Evolutionary conservation across 164 flowering plant genomes (phyloP).

Genomic region (Vitis rupestris): DNA sequence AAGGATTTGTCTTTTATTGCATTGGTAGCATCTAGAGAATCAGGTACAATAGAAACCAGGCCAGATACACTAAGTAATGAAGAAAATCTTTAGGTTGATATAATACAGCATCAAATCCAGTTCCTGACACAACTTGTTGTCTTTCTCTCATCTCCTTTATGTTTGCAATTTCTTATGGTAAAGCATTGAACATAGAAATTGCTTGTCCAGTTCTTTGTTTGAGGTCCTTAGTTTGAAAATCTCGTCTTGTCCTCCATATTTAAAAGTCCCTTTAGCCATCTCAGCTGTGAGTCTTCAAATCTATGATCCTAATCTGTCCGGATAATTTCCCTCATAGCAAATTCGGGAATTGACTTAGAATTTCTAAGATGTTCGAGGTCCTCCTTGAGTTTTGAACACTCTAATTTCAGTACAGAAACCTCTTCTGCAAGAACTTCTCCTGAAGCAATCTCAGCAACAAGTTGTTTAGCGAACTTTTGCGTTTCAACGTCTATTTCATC

Average conservation of each 20-base stretch:
- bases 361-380: constrained; percentile 46
- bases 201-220: constrained; percentile 29
- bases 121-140: constrained; percentile 26
- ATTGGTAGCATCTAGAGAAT: constrained; percentile 37
- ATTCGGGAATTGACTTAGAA: constrained; percentile 25
- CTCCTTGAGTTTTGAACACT: constrained; percentile 59
- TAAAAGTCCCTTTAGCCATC: constrained; percentile 51
- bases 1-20: constrained; percentile 49
- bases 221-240: constrained; percentile 57
- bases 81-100: constrained; percentile 46
- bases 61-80: constrained; percentile 32
- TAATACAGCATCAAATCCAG: constrained; percentile 33
- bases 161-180: constrained; percentile 16
- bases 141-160: constrained; percentile 18
- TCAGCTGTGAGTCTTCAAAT: constrained; percentile 28
- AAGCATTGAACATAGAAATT: constrained; percentile 12
- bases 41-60: constrained; percentile 37
- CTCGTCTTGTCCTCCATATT: constrained; percentile 59
- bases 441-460: constrained; percentile 68
- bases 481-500: constrained; percentile 68
- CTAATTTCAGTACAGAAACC: constrained; percentile 61
- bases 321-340: constrained; percentile 14
- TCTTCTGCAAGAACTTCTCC: constrained; percentile 63
- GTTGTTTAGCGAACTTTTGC: constrained; percentile 49
- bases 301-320: constrained; percentile 18